Conservation (phyloP, 139 green algal genomes). For the Chlorella sp. region DNA sequence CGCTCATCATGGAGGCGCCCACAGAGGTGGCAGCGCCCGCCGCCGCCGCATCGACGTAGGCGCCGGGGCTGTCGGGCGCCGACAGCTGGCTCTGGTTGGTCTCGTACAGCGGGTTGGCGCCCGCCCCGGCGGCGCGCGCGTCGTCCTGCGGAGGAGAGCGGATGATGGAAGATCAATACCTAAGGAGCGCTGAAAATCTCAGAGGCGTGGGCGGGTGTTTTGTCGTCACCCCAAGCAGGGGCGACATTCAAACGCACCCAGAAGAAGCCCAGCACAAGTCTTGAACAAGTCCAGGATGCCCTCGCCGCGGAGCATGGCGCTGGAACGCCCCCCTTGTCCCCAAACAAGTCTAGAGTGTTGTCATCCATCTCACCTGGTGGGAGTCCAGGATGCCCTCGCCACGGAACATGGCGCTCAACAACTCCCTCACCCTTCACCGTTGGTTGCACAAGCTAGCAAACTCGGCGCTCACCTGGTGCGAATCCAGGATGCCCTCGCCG, state of each 20-base stretch:
- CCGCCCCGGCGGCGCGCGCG: not conserved
- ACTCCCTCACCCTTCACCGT: too few species aligned
- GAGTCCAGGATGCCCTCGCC: constrained; percentile 19
- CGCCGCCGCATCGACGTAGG: not conserved
- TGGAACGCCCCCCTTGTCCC: too few species aligned
- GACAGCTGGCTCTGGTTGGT: constrained; percentile 33
- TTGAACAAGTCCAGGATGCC: not conserved
- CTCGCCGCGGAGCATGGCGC: not conserved
- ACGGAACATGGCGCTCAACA: constrained; percentile 11
- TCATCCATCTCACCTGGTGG: not conserved
- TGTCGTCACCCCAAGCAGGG: not conserved
- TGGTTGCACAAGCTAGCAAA: too few species aligned
- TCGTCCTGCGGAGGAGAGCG: not conserved
- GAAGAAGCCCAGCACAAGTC: not conserved
- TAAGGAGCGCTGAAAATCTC: too few species aligned
- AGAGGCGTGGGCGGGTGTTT: not conserved
- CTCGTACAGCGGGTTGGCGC: constrained; percentile 28
- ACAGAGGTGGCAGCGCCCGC: not conserved
- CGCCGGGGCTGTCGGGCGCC: not conserved
- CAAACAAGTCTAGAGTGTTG: too few species aligned
- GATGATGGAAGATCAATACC: not conserved
- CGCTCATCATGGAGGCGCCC: not conserved
- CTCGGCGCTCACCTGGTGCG: not conserved
- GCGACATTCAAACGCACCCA: too few species aligned
- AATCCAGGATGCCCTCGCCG: constrained; percentile 18